phyloP scores from a whole-genome alignment of 176 grass and related monocot genomes.

The Oryza nivara region DNA sequence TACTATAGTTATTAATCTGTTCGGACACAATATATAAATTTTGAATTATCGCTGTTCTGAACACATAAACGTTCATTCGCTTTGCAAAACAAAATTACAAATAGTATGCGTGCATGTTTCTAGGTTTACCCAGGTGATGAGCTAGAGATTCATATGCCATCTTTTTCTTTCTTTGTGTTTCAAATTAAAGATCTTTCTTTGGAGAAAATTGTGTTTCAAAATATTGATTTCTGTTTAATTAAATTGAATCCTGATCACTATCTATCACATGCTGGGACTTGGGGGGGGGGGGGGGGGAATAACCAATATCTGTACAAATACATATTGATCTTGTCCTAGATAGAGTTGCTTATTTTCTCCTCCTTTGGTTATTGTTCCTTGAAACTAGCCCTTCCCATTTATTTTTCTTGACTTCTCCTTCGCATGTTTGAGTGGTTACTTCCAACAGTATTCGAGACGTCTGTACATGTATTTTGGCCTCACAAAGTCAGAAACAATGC shows the following conservation, averaged over 20 bases:
- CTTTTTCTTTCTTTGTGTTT: not conserved
- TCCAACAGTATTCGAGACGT: constrained; percentile 20
- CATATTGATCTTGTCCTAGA: constrained; percentile 14
- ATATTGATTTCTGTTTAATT: not conserved
- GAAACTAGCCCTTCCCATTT: constrained; percentile 37
- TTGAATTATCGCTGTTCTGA: not conserved
- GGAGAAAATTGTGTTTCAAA: not conserved
- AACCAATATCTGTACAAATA: constrained; percentile 9
- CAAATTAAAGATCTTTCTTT: not conserved
- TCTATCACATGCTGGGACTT: constrained; percentile 8
- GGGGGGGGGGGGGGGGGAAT: not conserved
- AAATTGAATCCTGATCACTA: not conserved
- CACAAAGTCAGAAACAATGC: constrained; percentile 40
- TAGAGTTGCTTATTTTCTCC: constrained; percentile 13
- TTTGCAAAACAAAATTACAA: not conserved
- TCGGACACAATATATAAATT: not conserved
- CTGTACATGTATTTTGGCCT: constrained; percentile 42
- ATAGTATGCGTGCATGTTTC: not conserved
- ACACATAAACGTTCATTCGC: not conserved
- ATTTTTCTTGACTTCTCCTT: constrained; percentile 54
- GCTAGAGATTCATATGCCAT: not conserved
- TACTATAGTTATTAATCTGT: not conserved
- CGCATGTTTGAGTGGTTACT: constrained; percentile 34
- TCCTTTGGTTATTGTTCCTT: constrained; percentile 33
- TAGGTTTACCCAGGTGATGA: not conserved